These are phyloP conservation scores for Phytomonas serpens DNA, from an alignment of 208 protist species.

Conservation along the genomic window DNA sequence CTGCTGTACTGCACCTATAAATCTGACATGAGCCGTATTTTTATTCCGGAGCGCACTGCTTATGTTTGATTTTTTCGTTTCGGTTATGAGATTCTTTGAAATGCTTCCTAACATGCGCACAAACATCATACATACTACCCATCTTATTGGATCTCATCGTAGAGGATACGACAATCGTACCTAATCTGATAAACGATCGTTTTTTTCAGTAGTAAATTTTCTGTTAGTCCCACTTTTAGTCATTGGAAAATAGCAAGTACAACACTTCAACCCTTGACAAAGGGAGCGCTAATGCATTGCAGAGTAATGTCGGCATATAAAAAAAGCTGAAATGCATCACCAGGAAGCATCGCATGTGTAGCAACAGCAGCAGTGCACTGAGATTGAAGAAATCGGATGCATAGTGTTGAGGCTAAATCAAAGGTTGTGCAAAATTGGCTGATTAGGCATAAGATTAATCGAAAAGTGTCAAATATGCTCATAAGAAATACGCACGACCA, in stretches of 20 bases:
- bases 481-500: no score
- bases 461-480: no score
- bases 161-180: background rate
- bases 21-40: background rate
- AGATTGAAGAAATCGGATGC: background rate
- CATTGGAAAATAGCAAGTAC: background rate
- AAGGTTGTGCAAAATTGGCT: background rate
- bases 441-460: background rate
- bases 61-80: background rate
- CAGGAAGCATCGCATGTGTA: background rate
- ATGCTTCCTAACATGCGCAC: background rate
- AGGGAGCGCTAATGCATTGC: background rate
- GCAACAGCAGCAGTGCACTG: background rate
- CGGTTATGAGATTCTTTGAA: background rate
- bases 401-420: background rate
- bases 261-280: background rate
- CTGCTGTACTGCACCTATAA: background rate
- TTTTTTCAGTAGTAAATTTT: background rate
- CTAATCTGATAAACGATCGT: background rate
- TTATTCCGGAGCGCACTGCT: background rate
- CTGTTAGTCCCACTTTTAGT: background rate
- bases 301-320: background rate
- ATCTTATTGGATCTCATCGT: background rate
- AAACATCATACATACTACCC: background rate
- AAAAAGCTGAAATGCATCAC: background rate